Evolutionary conservation across 352 stramenopile genomes (phyloP).

Genomic region (Aphanomyces euteiches): DNA sequence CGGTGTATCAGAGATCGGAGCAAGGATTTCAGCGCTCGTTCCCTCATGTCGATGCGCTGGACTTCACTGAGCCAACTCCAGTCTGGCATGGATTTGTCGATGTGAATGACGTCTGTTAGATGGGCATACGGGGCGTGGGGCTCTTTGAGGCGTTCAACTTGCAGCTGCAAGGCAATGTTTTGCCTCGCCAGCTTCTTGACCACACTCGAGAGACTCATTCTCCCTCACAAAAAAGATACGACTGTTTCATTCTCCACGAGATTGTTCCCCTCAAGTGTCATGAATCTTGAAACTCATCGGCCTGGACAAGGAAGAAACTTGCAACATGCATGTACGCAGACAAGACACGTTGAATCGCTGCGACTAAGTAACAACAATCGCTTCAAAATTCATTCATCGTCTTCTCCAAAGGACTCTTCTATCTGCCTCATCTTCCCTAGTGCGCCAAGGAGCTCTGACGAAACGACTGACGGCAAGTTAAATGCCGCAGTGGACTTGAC

Average conservation of each 20-base stretch:
- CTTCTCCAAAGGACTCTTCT: neutral
- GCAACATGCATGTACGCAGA: too few species aligned
- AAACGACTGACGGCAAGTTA: neutral
- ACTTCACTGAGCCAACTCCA: neutral
- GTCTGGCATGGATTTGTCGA: neutral
- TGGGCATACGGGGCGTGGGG: neutral
- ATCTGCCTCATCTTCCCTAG: neutral
- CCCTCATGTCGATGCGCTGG: neutral
- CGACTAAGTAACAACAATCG: too few species aligned
- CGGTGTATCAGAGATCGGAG: neutral
- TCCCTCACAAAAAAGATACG: too few species aligned
- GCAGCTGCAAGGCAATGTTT: conserved; percentile 25
- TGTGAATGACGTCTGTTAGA: neutral
- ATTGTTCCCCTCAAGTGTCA: too few species aligned
- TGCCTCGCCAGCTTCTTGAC: conserved; percentile 24
- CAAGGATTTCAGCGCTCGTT: neutral
- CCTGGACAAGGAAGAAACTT: too few species aligned
- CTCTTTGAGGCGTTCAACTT: conserved; percentile 9
- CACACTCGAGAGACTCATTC: neutral
- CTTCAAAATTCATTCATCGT: conserved; percentile 1
- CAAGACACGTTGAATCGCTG: too few species aligned
- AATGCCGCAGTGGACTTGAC: neutral
- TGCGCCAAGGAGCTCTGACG: conserved; percentile 1
- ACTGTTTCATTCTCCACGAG: too few species aligned
- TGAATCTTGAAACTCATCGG: too few species aligned